Percentiles rank a stretch among this genome's conserved stretches.
Conservation (phyloP, 176 grass and related monocot species). For the Cenchrus americanus region DNA sequence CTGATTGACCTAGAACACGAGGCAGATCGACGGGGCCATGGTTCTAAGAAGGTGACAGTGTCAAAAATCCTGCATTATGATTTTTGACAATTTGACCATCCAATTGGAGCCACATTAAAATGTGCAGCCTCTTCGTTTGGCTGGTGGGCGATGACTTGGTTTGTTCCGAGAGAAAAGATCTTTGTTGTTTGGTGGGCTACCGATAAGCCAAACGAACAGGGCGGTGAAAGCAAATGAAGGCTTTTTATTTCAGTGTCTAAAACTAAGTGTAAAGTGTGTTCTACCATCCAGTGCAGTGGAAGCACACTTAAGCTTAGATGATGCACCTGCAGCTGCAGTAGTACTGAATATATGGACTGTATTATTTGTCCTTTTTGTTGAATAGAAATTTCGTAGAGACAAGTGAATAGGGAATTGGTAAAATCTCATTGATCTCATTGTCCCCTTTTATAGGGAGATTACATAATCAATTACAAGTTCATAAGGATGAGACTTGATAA, state of each 20-base stretch:
- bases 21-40: background rate
- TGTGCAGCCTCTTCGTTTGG: too few species aligned
- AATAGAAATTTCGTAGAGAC: too few species aligned
- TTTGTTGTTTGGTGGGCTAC: too few species aligned
- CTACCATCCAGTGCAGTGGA: background rate
- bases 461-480: too few species aligned
- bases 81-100: background rate
- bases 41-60: background rate
- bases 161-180: too few species aligned
- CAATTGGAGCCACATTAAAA: background rate
- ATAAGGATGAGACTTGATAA: too few species aligned
- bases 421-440: too few species aligned
- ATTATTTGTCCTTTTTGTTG: conserved; percentile 17
- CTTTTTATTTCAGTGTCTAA: background rate
- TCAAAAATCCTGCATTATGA: background rate
- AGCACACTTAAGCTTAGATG: background rate
- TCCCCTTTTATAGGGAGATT: too few species aligned
- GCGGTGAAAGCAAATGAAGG: background rate
- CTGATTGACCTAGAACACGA: background rate
- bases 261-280: background rate
- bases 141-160: too few species aligned
- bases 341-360: conserved; percentile 1
- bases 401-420: too few species aligned
- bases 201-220: too few species aligned
- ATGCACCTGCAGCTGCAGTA: background rate